These are phyloP conservation scores for Strigomonas culicis DNA, from an alignment of 208 protist genomes.

Conservation along the genomic window DNA sequence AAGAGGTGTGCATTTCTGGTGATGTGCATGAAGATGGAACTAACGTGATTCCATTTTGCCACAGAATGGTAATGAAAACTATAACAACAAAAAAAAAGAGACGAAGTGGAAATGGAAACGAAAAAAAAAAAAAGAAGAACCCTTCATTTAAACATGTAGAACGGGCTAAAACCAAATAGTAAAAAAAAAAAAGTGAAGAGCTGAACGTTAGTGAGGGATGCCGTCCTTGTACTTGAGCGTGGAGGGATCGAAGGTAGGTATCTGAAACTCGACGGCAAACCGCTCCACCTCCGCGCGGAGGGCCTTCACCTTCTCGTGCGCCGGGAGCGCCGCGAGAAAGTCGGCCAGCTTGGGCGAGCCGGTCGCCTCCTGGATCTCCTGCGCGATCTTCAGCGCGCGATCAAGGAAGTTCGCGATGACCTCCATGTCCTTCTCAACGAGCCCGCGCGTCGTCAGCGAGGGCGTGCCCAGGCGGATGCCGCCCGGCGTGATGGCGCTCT, in stretches of 20 bases:
- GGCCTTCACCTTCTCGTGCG: conserved; percentile 28
- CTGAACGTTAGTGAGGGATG: conserved; percentile 21
- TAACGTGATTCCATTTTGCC: not conserved
- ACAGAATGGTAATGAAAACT: conserved; percentile 6
- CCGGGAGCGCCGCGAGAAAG: conserved; percentile 54
- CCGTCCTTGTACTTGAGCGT: conserved; percentile 74
- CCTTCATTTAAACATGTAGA: conserved; percentile 7
- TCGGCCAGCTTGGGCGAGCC: conserved; percentile 66
- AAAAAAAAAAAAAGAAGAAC: conserved; percentile 12
- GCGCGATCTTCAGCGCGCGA: conserved; percentile 71
- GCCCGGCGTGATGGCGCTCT: conserved; percentile 87
- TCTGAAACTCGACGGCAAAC: conserved; percentile 76
- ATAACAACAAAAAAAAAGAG: not conserved
- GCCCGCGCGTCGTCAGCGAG: conserved; percentile 94
- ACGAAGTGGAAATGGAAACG: not conserved
- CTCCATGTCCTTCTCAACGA: conserved; percentile 90
- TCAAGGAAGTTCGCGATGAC: conserved; percentile 89
- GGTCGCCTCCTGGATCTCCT: conserved; percentile 61
- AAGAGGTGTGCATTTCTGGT: no score
- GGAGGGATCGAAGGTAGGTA: conserved; percentile 80
- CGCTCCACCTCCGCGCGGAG: conserved; percentile 83
- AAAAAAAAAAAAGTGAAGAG: not conserved
- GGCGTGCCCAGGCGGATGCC: conserved; percentile 95
- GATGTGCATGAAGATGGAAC: no score
- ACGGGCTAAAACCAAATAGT: conserved; percentile 8